Evolutionary conservation across 371 early-diverging fungal genomes (phyloP).

Genomic region (Lichtheimia ornata): DNA sequence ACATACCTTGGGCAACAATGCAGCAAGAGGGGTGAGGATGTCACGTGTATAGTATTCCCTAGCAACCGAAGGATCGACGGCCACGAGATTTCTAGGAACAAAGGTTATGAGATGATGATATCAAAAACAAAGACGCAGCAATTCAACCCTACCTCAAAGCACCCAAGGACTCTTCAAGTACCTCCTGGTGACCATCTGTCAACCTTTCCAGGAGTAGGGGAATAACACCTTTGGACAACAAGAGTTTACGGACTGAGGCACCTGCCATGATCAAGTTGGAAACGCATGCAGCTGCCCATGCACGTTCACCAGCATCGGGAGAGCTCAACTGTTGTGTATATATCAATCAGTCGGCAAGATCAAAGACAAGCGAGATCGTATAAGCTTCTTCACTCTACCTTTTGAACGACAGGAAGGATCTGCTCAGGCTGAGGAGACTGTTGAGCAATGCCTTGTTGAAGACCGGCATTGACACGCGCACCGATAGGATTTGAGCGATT

Average conservation of each 20-base stretch:
- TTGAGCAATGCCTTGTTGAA: constrained; percentile 26
- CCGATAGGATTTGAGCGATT: constrained; percentile 29
- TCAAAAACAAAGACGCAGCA: no score
- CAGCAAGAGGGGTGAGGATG: constrained; percentile 59
- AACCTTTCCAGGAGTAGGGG: constrained; percentile 69
- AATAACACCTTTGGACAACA: constrained; percentile 73
- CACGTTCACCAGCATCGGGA: constrained; percentile 72
- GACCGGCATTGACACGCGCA: constrained; percentile 21
- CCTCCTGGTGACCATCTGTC: constrained; percentile 71
- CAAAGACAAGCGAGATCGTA: constrained; percentile 6
- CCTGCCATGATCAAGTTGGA: constrained; percentile 75
- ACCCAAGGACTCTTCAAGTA: constrained; percentile 78
- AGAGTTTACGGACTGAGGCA: constrained; percentile 60
- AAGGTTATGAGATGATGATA: no score
- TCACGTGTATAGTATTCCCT: constrained; percentile 70
- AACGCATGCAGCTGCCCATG: constrained; percentile 88
- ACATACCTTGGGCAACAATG: constrained; percentile 39
- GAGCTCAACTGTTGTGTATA: constrained; percentile 58
- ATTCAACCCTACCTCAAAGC: constrained; percentile 57
- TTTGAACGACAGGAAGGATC: constrained; percentile 58
- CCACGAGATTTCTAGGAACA: constrained; percentile 56
- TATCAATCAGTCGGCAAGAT: no score
- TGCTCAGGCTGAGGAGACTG: constrained; percentile 37
- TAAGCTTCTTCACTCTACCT: constrained; percentile 37
- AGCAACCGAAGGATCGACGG: constrained; percentile 63